phyloP scores from a whole-genome alignment of 352 stramenopile genomes.

The Albugo candida region DNA sequence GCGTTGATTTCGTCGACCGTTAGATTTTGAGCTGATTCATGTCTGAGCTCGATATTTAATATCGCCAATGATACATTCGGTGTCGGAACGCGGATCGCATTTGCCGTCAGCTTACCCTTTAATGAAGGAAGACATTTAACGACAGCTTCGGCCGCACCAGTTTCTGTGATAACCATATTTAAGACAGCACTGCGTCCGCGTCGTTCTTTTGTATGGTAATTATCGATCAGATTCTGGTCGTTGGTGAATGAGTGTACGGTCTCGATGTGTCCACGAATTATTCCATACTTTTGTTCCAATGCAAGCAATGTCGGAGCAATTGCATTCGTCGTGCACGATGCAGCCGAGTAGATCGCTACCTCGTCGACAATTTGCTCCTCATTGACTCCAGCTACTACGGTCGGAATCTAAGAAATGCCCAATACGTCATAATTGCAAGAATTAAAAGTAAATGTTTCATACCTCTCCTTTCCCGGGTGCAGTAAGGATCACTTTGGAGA shows the following conservation, averaged over 20 bases:
- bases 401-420: slow-evolving; percentile 18
- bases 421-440: not conserved
- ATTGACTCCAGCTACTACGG: slow-evolving; percentile 68
- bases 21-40: slow-evolving; percentile 33
- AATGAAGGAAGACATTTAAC: slow-evolving; percentile 84
- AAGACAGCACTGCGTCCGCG: slow-evolving; percentile 67
- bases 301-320: slow-evolving; percentile 58
- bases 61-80: slow-evolving; percentile 97
- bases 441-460: not conserved
- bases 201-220: slow-evolving; percentile 77
- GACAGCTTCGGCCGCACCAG: slow-evolving; percentile 59
- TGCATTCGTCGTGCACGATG: slow-evolving; percentile 74
- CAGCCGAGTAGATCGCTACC: slow-evolving; percentile 51
- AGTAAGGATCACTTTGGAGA: slow-evolving; percentile 65
- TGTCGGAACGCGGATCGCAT: slow-evolving; percentile 96
- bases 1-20: slow-evolving; percentile 55
- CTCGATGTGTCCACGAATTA: slow-evolving; percentile 68
- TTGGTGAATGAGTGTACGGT: slow-evolving; percentile 83
- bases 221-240: slow-evolving; percentile 80
- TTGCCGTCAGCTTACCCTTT: slow-evolving; percentile 94
- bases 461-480: slow-evolving; percentile 49
- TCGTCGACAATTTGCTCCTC: slow-evolving; percentile 32
- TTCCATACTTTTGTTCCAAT: slow-evolving; percentile 67
- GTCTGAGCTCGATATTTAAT: slow-evolving; percentile 85
- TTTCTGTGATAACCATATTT: slow-evolving; percentile 84